These are phyloP conservation scores for Oryza meridionalis DNA, from an alignment of 176 grass and related monocot species.

Conservation along the genomic window DNA sequence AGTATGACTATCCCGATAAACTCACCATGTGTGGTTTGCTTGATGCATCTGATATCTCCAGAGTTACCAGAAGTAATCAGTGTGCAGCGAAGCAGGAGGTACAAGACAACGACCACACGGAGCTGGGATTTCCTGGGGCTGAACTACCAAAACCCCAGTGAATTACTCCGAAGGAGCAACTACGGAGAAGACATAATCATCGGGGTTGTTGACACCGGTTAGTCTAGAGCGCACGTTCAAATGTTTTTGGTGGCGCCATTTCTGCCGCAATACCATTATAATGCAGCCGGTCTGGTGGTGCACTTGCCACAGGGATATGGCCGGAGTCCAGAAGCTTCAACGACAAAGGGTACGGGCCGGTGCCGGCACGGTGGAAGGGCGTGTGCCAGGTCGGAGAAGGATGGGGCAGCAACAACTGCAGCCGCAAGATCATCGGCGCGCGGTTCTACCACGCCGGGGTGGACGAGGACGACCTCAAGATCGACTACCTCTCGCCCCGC, in stretches of 20 bases:
- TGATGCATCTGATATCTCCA: not conserved
- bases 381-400: not conserved
- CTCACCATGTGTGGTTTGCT: not conserved
- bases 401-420: conserved; percentile 31
- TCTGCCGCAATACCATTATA: not conserved
- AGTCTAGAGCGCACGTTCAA: not conserved
- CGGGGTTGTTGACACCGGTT: conserved; percentile 7
- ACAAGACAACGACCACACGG: not conserved
- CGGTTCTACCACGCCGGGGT: not conserved
- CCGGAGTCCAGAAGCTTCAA: conserved; percentile 42
- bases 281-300: too few relatives aligned
- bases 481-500: not conserved
- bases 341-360: conserved; percentile 7
- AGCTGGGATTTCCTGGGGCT: conserved; percentile 48
- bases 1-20: too few relatives aligned
- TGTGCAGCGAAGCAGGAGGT: not conserved
- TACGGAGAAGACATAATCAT: conserved; percentile 40
- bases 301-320: conserved; percentile 31
- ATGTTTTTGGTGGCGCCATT: not conserved
- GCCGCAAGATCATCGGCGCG: conserved; percentile 46
- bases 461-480: not conserved
- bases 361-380: conserved; percentile 25
- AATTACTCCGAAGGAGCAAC: not conserved
- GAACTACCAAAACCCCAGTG: conserved; percentile 1
- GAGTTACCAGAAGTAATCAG: conserved; percentile 33